Conservation (phyloP, 140 eudicot species). For the Anethum foeniculum region DNA sequence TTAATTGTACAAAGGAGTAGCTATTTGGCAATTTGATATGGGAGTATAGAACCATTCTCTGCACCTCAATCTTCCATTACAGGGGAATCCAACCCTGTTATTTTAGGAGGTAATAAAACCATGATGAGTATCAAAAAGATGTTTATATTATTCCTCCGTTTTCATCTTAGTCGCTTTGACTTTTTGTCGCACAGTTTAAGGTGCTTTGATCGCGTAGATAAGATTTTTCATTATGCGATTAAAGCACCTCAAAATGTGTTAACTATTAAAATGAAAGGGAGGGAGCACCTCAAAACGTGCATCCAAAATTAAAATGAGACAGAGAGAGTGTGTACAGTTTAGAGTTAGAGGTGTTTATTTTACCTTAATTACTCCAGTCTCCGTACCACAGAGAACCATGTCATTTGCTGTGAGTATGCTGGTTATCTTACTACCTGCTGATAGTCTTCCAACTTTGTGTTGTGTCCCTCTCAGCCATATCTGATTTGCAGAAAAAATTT, state of each 20-base stretch:
- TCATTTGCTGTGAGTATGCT: constrained; percentile 76
- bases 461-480: constrained; percentile 92
- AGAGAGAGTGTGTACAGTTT: neutral
- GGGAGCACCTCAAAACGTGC: too few species aligned
- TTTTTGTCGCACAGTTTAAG: too few species aligned
- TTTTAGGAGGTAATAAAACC: neutral
- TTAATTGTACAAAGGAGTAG: neutral
- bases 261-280: too few species aligned
- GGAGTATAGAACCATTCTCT: neutral
- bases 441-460: constrained; percentile 78
- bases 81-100: constrained; percentile 71
- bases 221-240: too few species aligned
- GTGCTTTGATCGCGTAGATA: too few species aligned
- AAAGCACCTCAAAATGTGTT: too few species aligned
- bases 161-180: too few species aligned
- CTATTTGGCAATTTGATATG: neutral
- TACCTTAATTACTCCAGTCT: constrained; percentile 73
- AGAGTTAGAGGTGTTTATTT: neutral
- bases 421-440: constrained; percentile 87
- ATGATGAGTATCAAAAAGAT: neutral
- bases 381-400: constrained; percentile 81
- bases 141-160: neutral
- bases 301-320: too few species aligned
- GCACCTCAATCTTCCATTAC: constrained; percentile 15
- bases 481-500: constrained; percentile 24